Base-by-base conservation (phyloP, 257 asterid genomes). In the Jacaranda mimosifolia region DNA sequence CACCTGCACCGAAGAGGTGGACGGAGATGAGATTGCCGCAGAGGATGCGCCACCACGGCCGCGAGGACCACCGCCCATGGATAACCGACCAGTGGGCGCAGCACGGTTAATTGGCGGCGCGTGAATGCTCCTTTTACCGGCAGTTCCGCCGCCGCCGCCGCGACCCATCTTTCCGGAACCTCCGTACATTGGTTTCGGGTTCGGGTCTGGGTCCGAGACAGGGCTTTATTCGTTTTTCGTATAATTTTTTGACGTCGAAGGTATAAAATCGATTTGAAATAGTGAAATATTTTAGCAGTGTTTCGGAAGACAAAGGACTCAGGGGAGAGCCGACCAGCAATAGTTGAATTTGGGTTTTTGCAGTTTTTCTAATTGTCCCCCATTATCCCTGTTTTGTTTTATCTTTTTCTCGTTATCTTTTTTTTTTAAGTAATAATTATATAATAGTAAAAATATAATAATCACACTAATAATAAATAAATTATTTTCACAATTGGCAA, bases 121-220 rank as follows among this genome's bases (percentile, higher is more conserved):
- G 71, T 81, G 89, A 69, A 89, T 85, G 77, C 58, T 86, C 74
- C 98, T 87, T 75, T 91, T 93, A 38, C 87, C 91, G 76, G 73
- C 90, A 12, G 86, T 73, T n/a, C 87, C 87, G 6, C 88, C 92
- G 15, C 88, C 92, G 15, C 87, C 97, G 87, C 96, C 92, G 32
- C 98, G 92, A 77, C 97, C 96, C 71, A 84, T 83, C 86, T 93
- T 95, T 0, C 94, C 89, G 84, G 97, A 45, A 62, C 86, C 85
- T 14, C 97, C 93, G 77, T 85, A 86, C 98, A 95, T 95, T 76
- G 75, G 72, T 65, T 67, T 32, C 77, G 80, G 81, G 77, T 59
- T 65, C 42, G 78, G 77, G 64, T 45, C 64, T 45, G 45, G 81
- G 63, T 13, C 14, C 52, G 14, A 12, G 46, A 13, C 18, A 4